Conservation (phyloP, 108 stramenopile species). For the Aurantiochytrium sp. region DNA sequence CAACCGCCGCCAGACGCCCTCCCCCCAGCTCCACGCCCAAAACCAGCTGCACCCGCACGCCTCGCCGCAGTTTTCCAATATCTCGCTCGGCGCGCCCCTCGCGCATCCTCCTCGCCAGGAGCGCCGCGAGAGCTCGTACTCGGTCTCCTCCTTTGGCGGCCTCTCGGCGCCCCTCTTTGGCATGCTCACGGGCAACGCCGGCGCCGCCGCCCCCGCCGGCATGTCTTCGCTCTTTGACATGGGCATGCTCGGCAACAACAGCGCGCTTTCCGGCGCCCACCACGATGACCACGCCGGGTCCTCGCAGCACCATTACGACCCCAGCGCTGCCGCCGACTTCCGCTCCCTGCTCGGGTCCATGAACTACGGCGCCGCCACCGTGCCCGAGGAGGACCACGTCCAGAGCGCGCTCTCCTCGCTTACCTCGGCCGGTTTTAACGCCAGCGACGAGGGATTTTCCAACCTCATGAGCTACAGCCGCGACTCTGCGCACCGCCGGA, state of each 20-base stretch:
- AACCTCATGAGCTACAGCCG: not conserved
- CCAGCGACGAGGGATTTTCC: not conserved
- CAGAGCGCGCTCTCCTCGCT: not conserved
- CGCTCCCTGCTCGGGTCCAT: not conserved
- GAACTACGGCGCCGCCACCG: not conserved
- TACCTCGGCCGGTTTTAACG: not conserved
- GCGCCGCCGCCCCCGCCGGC: not conserved
- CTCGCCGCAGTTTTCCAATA: too few species aligned
- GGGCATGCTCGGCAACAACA: not conserved
- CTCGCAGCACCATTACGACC: not conserved
- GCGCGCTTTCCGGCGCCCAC: not conserved
- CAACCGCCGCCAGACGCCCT: not conserved
- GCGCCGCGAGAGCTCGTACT: constrained; percentile 6
- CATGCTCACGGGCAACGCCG: not conserved
- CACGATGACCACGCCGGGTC: not conserved
- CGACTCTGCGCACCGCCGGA: not conserved
- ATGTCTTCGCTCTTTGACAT: not conserved
- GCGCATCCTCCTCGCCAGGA: not conserved
- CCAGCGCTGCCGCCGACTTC: not conserved
- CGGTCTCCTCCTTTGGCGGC: not conserved
- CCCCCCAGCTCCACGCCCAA: not conserved
- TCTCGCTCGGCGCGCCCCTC: too few species aligned
- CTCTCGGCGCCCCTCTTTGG: not conserved
- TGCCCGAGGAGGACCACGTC: not conserved
- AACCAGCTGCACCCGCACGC: too few species aligned